phyloP scores from a whole-genome alignment of 1,284 basidiomycete genomes.

The Phenoliferia sp. region DNA sequence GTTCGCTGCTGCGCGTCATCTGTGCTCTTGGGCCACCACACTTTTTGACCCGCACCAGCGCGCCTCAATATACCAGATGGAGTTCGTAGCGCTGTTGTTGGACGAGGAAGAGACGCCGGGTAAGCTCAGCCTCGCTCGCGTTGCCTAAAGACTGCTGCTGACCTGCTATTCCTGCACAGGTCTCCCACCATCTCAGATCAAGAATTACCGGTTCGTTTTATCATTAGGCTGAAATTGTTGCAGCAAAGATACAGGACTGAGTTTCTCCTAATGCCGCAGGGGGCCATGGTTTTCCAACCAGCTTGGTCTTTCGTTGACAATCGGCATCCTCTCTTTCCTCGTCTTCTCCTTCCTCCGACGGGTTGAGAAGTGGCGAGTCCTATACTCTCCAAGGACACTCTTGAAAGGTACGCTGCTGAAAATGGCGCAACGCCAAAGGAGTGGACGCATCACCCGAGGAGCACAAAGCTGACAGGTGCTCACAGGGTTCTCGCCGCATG shows the following conservation, averaged over 20 bases:
- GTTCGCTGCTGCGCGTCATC: no score
- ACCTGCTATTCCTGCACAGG: not conserved
- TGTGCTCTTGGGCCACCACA: no score
- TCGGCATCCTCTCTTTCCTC: constrained; percentile 76
- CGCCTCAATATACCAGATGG: not conserved
- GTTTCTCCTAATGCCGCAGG: no score
- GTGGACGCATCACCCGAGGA: not conserved
- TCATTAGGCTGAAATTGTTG: not conserved
- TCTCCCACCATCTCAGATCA: constrained; percentile 6
- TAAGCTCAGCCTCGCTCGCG: not conserved
- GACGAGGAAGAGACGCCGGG: not conserved
- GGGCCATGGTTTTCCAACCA: constrained; percentile 94
- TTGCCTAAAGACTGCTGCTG: not conserved
- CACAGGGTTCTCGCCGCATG: constrained; percentile 72
- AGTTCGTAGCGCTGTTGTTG: not conserved
- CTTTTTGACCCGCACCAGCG: no score
- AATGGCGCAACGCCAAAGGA: not conserved
- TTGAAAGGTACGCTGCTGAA: constrained; percentile 64
- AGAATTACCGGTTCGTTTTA: constrained; percentile 7
- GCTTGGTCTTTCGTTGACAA: constrained; percentile 65
- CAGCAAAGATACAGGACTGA: not conserved
- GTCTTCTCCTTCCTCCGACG: constrained; percentile 76
- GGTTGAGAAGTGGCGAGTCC: constrained; percentile 64
- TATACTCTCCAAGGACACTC: constrained; percentile 89
- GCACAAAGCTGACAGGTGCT: not conserved